phyloP scores from a whole-genome alignment of 139 green algal species.

The Auxenochlorella pyrenoidosa region DNA sequence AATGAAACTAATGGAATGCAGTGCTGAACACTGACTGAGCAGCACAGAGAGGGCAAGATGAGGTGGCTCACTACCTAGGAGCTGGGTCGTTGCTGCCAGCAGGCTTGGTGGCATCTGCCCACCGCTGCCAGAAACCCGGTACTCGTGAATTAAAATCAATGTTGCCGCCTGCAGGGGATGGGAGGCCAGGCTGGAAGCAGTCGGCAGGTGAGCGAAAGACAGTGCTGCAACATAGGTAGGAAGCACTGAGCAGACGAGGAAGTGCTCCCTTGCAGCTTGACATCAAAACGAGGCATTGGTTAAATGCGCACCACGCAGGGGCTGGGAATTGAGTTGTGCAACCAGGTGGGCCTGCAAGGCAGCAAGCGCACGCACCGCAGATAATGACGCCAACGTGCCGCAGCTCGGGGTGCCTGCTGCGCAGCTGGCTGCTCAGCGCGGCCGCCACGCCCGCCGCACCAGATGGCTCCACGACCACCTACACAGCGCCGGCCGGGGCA shows the following conservation, averaged over 20 bases:
- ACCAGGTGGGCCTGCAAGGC: too few relatives aligned
- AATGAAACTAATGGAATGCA: too few relatives aligned
- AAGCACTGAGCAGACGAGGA: too few relatives aligned
- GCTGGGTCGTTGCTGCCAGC: neutral
- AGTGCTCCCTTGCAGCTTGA: too few relatives aligned
- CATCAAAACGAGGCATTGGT: too few relatives aligned
- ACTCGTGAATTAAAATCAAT: constrained; percentile 61
- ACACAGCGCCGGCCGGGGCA: neutral
- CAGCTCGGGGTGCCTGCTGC: neutral
- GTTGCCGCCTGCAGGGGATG: neutral
- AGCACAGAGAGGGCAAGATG: too few relatives aligned
- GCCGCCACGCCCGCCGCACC: constrained; percentile 83
- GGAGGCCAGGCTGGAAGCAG: too few relatives aligned
- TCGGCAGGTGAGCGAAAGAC: neutral
- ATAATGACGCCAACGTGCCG: constrained; percentile 79
- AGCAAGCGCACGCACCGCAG: constrained; percentile 71
- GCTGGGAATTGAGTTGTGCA: too few relatives aligned
- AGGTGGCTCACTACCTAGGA: too few relatives aligned
- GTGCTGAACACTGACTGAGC: neutral
- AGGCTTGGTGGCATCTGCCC: constrained; percentile 5
- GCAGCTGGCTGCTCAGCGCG: constrained; percentile 52
- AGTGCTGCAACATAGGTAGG: too few relatives aligned
- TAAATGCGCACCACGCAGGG: too few relatives aligned
- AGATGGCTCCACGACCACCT: constrained; percentile 89
- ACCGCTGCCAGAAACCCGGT: constrained; percentile 34